Base-by-base conservation (phyloP, 805 yeast genomes). In the Kodamaea restingae region DNA sequence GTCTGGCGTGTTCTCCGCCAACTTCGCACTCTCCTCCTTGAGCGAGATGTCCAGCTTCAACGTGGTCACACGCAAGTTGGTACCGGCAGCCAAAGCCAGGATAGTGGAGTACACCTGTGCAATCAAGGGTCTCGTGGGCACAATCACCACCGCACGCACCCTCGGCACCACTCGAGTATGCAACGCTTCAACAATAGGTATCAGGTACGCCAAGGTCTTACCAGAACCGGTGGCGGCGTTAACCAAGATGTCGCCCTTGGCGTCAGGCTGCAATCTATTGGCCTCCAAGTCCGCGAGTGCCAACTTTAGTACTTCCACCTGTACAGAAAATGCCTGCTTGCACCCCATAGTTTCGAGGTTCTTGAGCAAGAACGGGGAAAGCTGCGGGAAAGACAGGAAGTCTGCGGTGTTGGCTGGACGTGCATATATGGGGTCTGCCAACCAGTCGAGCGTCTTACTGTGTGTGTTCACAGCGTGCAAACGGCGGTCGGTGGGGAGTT, bases 151-250 rank as follows among this genome's bases (percentile, higher is more conserved):
- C 27, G 93, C 90, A 37, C 96, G 64, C 3, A 86, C 59, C 38
- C 79, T 67, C 2, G 95, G 90, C 2, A 88, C 88, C 1, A 74
- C 65, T 41, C 96, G 72, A 7, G 63, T 60, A 11, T 70, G 63
- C 38, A 91, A 66, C 2, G 78, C 64, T 44, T 90, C 88, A 2
- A 93, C 70, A 6, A 93, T 73, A 1, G 98, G 98, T 2, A 91
- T 71, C 36, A 80, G 71, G 54, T 91, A 91, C 2, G 96, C 95
- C 39, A 93, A 66, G 0, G 98, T 91, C 56, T 91, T 91, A 52
- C 98, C 98, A 0, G 95, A 84, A 31, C 98, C 98, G 0, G 98
- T 91, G 8, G 95, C 78, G 2, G 98, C 95, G 60, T 91, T 90
- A 4, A 91, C 95, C 32, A 91, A 66, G 14, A 88, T 60, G 60